Evolutionary conservation across 2,329 filamentous ascomycete genomes (phyloP), one percentile per base, ranked within the genome.

Genomic region (Trichoderma polysporum): DNA sequence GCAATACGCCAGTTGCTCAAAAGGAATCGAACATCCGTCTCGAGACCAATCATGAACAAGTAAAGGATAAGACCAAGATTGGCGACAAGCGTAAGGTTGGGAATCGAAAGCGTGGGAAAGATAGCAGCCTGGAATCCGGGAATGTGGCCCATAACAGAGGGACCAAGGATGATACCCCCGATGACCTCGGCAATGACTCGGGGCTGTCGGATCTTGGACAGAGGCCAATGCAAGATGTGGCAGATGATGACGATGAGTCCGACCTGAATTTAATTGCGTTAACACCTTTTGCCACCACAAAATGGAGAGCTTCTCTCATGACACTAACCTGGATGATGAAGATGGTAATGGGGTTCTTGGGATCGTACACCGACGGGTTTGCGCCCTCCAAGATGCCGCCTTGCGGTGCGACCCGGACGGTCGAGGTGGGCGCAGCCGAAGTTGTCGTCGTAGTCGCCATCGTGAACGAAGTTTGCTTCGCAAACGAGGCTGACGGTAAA

Each of bases 131-230:
- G 83, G 80, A 97, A 97, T 45, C 89, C 88, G 1, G 92, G 92
- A 25, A 97, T 93, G 61, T 90, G 88, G 74, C 93, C 93, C 88
- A 97, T 90, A 25, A 96, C 91, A 0, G 93, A 95, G 1, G 93
- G 93, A 3, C 93, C 93, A 1, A 97, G 85, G 41, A 97, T 78
- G 74, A 95, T 92, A 62, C 91, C 92, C n/a, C 90, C 91, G 65
- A 94, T 88, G 67, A 95, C 91, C 79, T 95, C 92, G 58, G 91
- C 90, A 72, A 95, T 94, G 71, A 95, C 92, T 54, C 90, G 88
- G 69, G 92, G 92, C 75, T 95, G 92, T 66, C 90, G 88, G 58
- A 95, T 83, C 73, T 89, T 90, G 71, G 90, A 90, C 5, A 94
- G 85, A 10, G 91, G 92, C 80, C 86, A 93, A 76, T 94, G 91